Base-by-base conservation (phyloP, 2,329 filamentous ascomycete species). In the Penicillium sp. region DNA sequence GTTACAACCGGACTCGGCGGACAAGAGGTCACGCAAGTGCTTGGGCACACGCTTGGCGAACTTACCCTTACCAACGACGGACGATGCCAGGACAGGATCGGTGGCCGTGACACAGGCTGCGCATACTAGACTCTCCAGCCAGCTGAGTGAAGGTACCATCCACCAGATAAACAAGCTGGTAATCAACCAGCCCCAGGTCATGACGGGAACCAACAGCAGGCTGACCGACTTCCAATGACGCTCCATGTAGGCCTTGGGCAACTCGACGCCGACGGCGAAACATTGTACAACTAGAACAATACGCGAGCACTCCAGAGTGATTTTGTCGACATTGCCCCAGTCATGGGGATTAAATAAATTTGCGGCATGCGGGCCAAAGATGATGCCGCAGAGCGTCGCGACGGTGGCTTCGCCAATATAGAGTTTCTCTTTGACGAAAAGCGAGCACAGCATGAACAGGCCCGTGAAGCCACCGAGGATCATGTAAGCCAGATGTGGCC, bases 401-500 rank as follows among this genome's bases (percentile, higher is more conserved):
- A 99, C 91, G 1, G 95, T 98, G 53, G 95, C 95, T 84, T 99
- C 95, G 74, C 95, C 95, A 76, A 99, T 99, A 81, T 99, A 99
- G 73, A 98, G 85, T 76, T 91, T 90, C 83, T 99, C 95, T 83
- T 99, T 99, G 81, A 99, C 96, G 73, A 98, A 88, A 57, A 96
- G 92, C 61, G 95, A 99, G 78, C 92, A 96, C 61, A 99, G 83
- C 95, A 99, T 99, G 81, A 99, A 99, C 70, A 99, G 82, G 61
- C 90, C 92, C 68, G 95, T 99, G 81, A 99, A 99, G 76, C 94
- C 95, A 71, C 95, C 95, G 58, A 99, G 83, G 79, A 99, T 97
- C 79, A 98, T 92, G 79, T 99, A 99, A 66, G 96, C 95, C 91
- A 98, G 79, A 83, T 99, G 95, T 71, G 95, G 91, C 83, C 89